These are phyloP conservation scores for Emmonsiellopsis sp. DNA, from an alignment of 2,329 filamentous ascomycete species.

Conservation along the genomic window DNA sequence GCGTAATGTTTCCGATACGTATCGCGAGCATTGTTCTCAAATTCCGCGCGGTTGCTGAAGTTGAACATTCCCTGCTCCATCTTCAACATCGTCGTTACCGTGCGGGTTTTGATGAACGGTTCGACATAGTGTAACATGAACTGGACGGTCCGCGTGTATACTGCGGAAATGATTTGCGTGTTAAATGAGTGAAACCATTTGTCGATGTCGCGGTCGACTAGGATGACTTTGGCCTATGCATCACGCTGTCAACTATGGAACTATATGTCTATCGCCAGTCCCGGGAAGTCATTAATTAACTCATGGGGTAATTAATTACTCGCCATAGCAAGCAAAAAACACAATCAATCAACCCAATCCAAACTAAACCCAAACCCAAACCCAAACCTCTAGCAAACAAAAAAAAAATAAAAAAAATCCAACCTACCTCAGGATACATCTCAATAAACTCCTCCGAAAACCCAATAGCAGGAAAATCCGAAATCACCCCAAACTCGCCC, in stretches of 20 bases:
- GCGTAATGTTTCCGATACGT: slow-evolving; percentile 1
- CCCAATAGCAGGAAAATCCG: neutral
- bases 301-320: neutral
- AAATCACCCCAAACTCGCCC: neutral
- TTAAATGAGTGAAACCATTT: slow-evolving; percentile 1
- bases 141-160: neutral
- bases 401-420: no score
- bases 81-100: neutral
- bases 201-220: slow-evolving; percentile 1
- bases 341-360: neutral
- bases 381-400: no score
- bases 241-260: neutral
- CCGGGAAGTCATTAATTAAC: neutral
- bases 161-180: neutral
- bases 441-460: slow-evolving; percentile 2
- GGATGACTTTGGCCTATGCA: slow-evolving; percentile 1
- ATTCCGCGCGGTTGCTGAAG: neutral
- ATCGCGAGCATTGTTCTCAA: neutral
- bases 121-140: neutral
- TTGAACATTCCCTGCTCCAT: neutral
- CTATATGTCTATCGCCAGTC: neutral
- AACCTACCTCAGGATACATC: slow-evolving; percentile 3
- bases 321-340: neutral
- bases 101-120: neutral
- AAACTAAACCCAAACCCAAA: no score